A percentile compares a stretch with the other conserved stretches of the same genome.
Evolutionary conservation across 306 rosid species (phyloP).

Genomic region (Cicer judaicum): DNA sequence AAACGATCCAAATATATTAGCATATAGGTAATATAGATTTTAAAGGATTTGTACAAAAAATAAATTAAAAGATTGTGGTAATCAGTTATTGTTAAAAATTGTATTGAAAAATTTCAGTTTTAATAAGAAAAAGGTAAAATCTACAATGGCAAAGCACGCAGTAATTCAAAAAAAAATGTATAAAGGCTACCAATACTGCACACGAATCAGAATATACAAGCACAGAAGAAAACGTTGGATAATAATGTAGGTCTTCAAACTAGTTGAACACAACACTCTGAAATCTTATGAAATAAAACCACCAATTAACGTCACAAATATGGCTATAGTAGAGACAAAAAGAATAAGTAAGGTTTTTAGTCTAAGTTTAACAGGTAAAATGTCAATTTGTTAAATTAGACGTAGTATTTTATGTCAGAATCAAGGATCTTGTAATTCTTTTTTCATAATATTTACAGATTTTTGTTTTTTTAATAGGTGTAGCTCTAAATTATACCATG

Average conservation of each 20-base stretch:
- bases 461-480: too few species aligned
- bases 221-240: not conserved
- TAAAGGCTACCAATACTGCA: not conserved
- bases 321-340: not conserved
- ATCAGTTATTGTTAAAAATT: not conserved
- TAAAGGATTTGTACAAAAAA: not conserved
- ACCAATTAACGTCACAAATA: not conserved
- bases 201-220: not conserved
- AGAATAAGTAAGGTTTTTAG: too few species aligned
- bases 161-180: not conserved
- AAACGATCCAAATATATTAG: slow-evolving; percentile 11
- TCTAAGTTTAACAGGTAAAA: too few species aligned
- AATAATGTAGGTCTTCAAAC: too few species aligned
- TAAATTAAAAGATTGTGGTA: not conserved
- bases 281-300: not conserved
- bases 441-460: too few species aligned
- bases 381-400: too few species aligned
- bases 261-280: too few species aligned
- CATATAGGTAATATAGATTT: too few species aligned
- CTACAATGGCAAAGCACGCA: not conserved
- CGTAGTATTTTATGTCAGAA: too few species aligned
- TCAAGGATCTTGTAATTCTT: too few species aligned
- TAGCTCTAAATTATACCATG: too few species aligned
- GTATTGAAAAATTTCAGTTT: not conserved
- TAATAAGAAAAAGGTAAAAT: not conserved